A percentile compares a stretch with the other conserved stretches of the same genome.
Conservation (phyloP, 306 rosid genomes). For the Vigna radiata region DNA sequence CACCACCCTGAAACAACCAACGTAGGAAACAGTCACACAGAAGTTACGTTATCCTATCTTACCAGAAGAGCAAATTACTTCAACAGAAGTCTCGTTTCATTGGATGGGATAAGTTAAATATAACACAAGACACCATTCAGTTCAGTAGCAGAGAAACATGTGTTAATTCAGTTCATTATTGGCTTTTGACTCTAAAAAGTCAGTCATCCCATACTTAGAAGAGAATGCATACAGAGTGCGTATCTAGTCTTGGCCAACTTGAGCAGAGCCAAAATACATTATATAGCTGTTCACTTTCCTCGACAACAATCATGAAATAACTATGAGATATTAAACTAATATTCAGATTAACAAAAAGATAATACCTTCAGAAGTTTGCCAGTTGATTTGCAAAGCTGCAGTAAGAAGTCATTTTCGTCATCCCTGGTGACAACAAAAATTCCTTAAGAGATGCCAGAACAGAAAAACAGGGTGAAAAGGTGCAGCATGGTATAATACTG, state of each 20-base stretch:
- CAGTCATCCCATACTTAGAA: background rate
- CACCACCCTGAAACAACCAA: constrained; percentile 73
- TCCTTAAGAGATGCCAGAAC: background rate
- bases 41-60: background rate
- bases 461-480: background rate
- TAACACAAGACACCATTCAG: background rate
- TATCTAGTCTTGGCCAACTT: background rate
- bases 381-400: constrained; percentile 76
- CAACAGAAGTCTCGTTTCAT: background rate
- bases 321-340: background rate
- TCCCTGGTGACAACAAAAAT: constrained; percentile 55
- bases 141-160: background rate
- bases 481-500: background rate
- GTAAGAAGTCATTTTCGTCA: constrained; percentile 84
- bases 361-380: constrained; percentile 88
- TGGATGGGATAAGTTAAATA: background rate
- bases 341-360: constrained; percentile 6
- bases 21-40: background rate
- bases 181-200: background rate
- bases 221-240: background rate
- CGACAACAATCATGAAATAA: background rate
- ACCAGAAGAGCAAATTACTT: constrained; percentile 16
- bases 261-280: background rate
- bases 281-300: background rate
- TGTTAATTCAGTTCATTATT: constrained; percentile 7